These are phyloP conservation scores for Sodiomyces alkalinus DNA, from an alignment of 2,329 filamentous ascomycete species.

Conservation along the genomic window DNA sequence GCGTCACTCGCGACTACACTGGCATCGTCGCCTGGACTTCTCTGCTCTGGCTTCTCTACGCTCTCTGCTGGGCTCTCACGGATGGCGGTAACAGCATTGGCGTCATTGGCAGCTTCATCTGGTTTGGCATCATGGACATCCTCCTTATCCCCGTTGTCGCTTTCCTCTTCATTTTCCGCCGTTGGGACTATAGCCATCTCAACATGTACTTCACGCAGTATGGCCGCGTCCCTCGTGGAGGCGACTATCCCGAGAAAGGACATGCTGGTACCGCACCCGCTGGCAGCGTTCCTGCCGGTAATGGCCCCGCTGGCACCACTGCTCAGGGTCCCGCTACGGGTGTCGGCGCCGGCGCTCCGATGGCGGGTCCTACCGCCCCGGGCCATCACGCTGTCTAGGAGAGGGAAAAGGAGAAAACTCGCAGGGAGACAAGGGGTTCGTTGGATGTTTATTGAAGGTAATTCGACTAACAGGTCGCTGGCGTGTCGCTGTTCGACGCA, in stretches of 20 bases:
- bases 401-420: too few relatives aligned
- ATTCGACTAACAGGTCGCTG: too few relatives aligned
- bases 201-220: conserved; percentile 41
- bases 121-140: conserved; percentile 38
- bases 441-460: too few relatives aligned
- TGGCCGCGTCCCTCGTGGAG: conserved; percentile 28
- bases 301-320: background rate
- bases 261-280: conserved; percentile 10
- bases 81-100: conserved; percentile 37
- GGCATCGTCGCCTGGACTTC: conserved; percentile 31
- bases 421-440: too few relatives aligned
- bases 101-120: conserved; percentile 29
- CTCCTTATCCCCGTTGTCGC: conserved; percentile 28
- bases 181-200: conserved; percentile 35
- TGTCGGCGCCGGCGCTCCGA: background rate
- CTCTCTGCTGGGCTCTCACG: conserved; percentile 34
- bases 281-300: conserved; percentile 2
- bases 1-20: conserved; percentile 26
- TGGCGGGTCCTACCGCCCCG: too few relatives aligned
- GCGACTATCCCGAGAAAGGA: conserved; percentile 31
- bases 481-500: too few relatives aligned
- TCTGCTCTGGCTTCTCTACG: conserved; percentile 37
- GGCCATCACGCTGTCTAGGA: too few relatives aligned
- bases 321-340: background rate
- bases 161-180: conserved; percentile 26